A percentile compares a stretch with the other conserved stretches of the same genome.
Conservation (phyloP, 768 basidiomycete species). For the Rhodocollybia butyracea region DNA sequence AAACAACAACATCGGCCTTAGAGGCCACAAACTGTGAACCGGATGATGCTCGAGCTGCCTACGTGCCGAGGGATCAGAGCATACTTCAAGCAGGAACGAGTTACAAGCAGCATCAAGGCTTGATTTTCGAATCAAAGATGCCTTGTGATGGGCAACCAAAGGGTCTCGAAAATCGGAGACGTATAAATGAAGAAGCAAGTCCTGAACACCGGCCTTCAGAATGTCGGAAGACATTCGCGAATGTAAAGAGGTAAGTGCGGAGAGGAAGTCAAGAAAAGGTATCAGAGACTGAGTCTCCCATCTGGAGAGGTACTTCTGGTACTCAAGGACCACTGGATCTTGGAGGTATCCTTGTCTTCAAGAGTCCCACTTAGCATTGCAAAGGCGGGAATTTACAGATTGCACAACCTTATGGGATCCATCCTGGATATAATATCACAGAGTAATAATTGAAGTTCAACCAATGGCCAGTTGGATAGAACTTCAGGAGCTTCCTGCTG, state of each 20-base stretch:
- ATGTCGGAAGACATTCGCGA: neutral
- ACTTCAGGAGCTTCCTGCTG: neutral
- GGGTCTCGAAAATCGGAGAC: slow-evolving; percentile 1
- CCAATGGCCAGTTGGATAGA: neutral
- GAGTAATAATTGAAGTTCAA: neutral
- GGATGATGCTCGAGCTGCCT: neutral
- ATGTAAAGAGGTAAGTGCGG: neutral
- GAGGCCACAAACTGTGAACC: neutral
- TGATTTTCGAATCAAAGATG: neutral
- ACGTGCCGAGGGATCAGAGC: neutral
- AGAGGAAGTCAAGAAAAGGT: neutral
- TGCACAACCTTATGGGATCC: neutral
- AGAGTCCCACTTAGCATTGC: too few species aligned
- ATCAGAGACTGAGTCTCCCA: neutral
- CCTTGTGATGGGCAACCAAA: too few species aligned
- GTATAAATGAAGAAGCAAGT: slow-evolving; percentile 1
- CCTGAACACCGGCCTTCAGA: neutral
- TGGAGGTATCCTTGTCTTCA: neutral
- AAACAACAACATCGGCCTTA: neutral
- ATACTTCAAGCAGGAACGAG: neutral
- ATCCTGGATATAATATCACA: neutral
- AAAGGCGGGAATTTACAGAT: neutral
- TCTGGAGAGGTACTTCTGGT: neutral
- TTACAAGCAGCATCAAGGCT: neutral
- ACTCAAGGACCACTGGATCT: neutral